phyloP scores from a whole-genome alignment of 2,329 filamentous ascomycete genomes.

The Monosporascus sp. region DNA sequence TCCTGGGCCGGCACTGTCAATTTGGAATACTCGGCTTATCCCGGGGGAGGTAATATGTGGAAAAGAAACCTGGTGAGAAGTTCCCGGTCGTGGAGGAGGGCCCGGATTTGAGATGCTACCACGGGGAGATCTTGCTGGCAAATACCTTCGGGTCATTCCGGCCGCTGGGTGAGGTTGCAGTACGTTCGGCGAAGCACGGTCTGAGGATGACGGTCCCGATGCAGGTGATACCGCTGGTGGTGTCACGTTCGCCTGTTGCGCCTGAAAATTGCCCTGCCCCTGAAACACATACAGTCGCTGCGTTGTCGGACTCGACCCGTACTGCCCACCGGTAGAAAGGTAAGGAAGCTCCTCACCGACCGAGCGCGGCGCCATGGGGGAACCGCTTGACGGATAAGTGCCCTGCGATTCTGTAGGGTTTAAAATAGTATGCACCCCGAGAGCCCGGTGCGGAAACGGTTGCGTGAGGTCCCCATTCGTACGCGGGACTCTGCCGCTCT shows the following conservation, averaged over 20 bases:
- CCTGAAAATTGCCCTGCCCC: slow-evolving; percentile 14
- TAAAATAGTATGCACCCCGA: slow-evolving; percentile 39
- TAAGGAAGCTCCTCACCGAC: slow-evolving; percentile 13
- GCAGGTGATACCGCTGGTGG: slow-evolving; percentile 13
- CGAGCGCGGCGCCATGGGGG: slow-evolving; percentile 6
- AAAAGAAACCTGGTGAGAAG: slow-evolving; percentile 23
- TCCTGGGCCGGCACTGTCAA: slow-evolving; percentile 13
- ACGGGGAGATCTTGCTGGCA: slow-evolving; percentile 56
- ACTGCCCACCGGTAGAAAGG: slow-evolving; percentile 11
- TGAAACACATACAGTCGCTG: slow-evolving; percentile 17
- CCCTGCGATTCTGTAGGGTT: slow-evolving; percentile 34
- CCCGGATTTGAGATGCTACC: slow-evolving; percentile 42
- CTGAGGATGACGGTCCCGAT: slow-evolving; percentile 22
- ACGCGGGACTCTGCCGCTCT: slow-evolving; percentile 19
- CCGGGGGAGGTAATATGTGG: slow-evolving; percentile 11
- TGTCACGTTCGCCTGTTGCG: slow-evolving; percentile 15
- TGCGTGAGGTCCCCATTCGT: slow-evolving; percentile 25
- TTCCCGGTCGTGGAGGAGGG: slow-evolving; percentile 24
- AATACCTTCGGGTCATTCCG: slow-evolving; percentile 39
- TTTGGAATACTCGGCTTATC: slow-evolving; percentile 10
- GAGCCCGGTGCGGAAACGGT: slow-evolving; percentile 28
- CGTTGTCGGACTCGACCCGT: slow-evolving; percentile 19
- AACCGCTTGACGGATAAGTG: slow-evolving; percentile 1
- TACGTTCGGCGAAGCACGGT: slow-evolving; percentile 26
- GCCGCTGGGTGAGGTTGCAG: slow-evolving; percentile 25